phyloP scores from a whole-genome alignment of 2,329 filamentous ascomycete genomes.

The Rutstroemia sp. region DNA sequence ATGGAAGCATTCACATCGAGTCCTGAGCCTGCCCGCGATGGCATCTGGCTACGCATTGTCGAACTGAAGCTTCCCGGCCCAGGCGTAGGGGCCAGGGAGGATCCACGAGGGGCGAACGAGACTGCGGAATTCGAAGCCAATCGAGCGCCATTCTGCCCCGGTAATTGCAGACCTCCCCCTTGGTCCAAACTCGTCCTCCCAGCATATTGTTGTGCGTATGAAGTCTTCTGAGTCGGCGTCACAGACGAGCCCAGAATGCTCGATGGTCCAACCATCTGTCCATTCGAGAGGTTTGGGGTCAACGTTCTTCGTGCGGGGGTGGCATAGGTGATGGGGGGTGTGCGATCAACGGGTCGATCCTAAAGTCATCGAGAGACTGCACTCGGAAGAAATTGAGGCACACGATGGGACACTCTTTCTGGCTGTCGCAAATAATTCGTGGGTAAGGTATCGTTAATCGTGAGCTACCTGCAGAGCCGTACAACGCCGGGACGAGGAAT shows the following conservation, averaged over 20 bases:
- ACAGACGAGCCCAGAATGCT: conserved; percentile 47
- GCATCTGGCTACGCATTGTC: conserved; percentile 67
- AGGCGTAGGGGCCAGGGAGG: conserved; percentile 63
- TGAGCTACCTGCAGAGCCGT: background rate
- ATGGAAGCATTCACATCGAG: conserved; percentile 47
- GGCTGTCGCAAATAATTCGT: background rate
- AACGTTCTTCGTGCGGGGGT: conserved; percentile 21
- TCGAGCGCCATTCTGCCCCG: conserved; percentile 38
- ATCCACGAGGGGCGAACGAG: conserved; percentile 58
- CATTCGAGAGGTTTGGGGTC: conserved; percentile 24
- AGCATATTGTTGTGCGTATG: conserved; percentile 37
- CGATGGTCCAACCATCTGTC: conserved; percentile 31
- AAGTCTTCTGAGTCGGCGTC: conserved; percentile 47
- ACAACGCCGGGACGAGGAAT: too few species aligned
- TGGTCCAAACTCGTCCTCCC: conserved; percentile 48
- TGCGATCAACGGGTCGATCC: conserved; percentile 15
- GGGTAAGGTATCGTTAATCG: background rate
- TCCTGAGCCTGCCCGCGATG: conserved; percentile 54
- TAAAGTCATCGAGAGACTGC: conserved; percentile 13
- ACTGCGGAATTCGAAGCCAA: conserved; percentile 46
- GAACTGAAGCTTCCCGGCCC: conserved; percentile 83
- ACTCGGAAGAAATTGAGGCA: background rate
- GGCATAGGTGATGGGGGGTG: conserved; percentile 27
- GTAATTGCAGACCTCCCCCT: conserved; percentile 44
- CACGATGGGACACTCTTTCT: background rate